Base-by-base conservation (phyloP, 306 rosid species). In the Trifolium repens region DNA sequence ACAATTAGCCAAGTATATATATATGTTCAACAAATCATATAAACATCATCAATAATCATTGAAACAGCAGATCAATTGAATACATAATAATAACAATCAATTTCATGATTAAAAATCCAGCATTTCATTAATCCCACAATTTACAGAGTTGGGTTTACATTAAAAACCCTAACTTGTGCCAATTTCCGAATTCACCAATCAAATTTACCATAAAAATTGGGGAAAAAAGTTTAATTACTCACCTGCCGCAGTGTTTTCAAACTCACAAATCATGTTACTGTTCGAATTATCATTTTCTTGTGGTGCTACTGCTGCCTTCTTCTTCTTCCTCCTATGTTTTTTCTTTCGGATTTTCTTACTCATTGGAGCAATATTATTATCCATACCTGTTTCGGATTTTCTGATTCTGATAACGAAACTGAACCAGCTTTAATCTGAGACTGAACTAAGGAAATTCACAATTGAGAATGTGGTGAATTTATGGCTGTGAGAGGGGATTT, bases 1-100 rank as follows among this genome's bases (percentile, higher is more conserved):
- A 61, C 22, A 61, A 32, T 61, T 42, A 30, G 0, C 19, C 22
- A 30, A 59, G 17, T 15, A 61, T n/a, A 62, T 1, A 62, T 62
- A 62, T 1, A 62, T 62, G 5, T 15, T 62, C 68, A 62, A 62
- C 11, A 6, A 62, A 35, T 64, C 69, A 64, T 64, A 37, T 37
- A 16, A 37, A 16, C 27, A 64, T 35, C 27, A 35, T 64, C 27
- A 1, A 16, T 10, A 64, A 64, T 39, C 69, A 64, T 16, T 16
- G 6, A n/a, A n/a, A 37, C 49, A 64, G 10, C 69, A 64, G 15
- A 35, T 17, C 67, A 61, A 64, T 35, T 16, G 47, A 16, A 37
- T 61, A 64, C 3, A 64, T 16, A 32, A n/a, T 16, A 32, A n/a
- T 1, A 61, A 5, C 26, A 14, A 62, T 34, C 67, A 62, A 62